Percentiles rank a stretch among this genome's conserved stretches.
phyloP scores from a whole-genome alignment of 2,329 filamentous ascomycete genomes.

The Chaetomiaceae sp. region DNA sequence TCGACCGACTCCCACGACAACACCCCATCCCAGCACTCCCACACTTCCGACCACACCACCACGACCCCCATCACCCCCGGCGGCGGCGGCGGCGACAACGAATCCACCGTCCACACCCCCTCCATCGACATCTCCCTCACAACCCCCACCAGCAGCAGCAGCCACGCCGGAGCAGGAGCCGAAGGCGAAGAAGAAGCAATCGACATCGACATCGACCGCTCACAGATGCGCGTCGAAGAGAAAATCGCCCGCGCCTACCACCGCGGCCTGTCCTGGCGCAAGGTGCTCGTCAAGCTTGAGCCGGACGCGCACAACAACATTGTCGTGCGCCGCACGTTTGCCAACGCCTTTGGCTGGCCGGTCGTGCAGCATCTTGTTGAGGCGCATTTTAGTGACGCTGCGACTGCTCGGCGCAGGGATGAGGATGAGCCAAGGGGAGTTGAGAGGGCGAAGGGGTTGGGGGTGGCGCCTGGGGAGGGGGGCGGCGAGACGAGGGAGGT shows the following conservation, averaged over 20 bases:
- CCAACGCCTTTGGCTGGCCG: slow-evolving; percentile 96
- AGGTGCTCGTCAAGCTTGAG: slow-evolving; percentile 90
- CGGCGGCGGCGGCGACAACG: neutral
- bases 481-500: slow-evolving; percentile 25
- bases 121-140: slow-evolving; percentile 26
- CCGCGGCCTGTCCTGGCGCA: slow-evolving; percentile 85
- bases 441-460: slow-evolving; percentile 60
- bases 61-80: neutral
- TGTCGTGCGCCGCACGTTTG: slow-evolving; percentile 91
- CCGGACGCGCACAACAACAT: slow-evolving; percentile 99
- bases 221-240: slow-evolving; percentile 86
- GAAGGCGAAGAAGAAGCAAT: neutral
- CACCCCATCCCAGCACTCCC: slow-evolving; percentile 2
- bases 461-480: slow-evolving; percentile 20
- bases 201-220: slow-evolving; percentile 43
- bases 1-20: slow-evolving; percentile 37
- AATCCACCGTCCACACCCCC: slow-evolving; percentile 6
- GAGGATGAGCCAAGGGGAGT: slow-evolving; percentile 59
- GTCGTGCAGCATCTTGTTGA: slow-evolving; percentile 93
- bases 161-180: too few relatives aligned
- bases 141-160: slow-evolving; percentile 16
- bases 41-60: too few relatives aligned
- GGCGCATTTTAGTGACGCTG: slow-evolving; percentile 82
- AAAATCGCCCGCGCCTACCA: slow-evolving; percentile 97
- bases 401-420: slow-evolving; percentile 60